Base-by-base conservation (phyloP, 106 monocot species). In the Allium fistulosum region DNA sequence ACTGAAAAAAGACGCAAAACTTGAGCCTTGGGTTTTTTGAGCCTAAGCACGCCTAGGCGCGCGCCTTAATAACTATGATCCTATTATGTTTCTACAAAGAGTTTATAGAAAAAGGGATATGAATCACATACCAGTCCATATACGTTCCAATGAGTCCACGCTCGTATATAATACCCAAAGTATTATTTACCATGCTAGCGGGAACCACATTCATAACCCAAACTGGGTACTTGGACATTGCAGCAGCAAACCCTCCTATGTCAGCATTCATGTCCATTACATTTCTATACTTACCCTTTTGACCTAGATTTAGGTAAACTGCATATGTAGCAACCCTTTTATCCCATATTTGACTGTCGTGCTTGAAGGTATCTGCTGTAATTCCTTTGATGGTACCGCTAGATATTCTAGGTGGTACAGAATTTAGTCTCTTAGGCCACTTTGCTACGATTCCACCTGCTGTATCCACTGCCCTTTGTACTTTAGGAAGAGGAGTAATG, bases 121-220 rank as follows among this genome's bases (percentile, higher is more conserved):
- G 27, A 11, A 11, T 65, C 51, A 52, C 18, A 73, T 88, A 96
- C 95, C 95, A 96, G 79, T 96, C 77, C 85, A 84, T 88, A 73
- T 91, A 96, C 46, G 91, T 96, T 62, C 95, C 95, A 70, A 96
- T 75, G 57, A 96, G 81, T 27, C 95, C 95, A 69, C 94, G 82
- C 71, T 95, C 88, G 82, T 77, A 95, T 16, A 96, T 91, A 70
- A 86, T 50, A 13, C 88, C 91, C 37, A 96, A 78, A 27, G 88
- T 96, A 69, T 84, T 75, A 62, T 80, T 82, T 14, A 69, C 68
- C 22, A 37, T 46, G 65, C 72, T 55, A 22, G 58, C 69, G 61
- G 91, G 91, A 68, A 96, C 80, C 14, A 82, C 83, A 86, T 96
- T 91, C 95, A 96, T 91, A 72, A 96, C 88, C 95, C 95, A 96